Conservation (phyloP, 1,139 yeast species). For the Protomyces lactucae-debilis region DNA sequence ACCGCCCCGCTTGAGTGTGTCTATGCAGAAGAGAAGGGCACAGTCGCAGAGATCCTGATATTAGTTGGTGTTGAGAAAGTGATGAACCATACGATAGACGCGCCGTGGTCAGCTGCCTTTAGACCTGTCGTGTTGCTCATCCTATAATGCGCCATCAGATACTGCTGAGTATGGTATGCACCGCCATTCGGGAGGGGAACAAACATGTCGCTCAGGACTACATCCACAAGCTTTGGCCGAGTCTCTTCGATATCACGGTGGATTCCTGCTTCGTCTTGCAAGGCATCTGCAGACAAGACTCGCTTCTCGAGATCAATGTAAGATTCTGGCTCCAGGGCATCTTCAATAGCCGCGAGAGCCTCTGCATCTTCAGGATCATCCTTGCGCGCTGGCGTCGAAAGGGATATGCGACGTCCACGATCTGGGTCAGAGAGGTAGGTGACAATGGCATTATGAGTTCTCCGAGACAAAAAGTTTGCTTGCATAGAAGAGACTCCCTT, state of each 20-base stretch:
- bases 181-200: conserved; percentile 67
- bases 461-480: conserved; percentile 71
- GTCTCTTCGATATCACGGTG: conserved; percentile 11
- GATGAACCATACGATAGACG: conserved; percentile 47
- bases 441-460: conserved; percentile 58
- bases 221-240: conserved; percentile 45
- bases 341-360: conserved; percentile 8
- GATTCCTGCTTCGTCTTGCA: conserved; percentile 7
- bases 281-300: conserved; percentile 13
- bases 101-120: conserved; percentile 56
- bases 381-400: conserved; percentile 1
- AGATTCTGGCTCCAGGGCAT: conserved; percentile 14
- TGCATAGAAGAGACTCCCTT: conserved; percentile 73
- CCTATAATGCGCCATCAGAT: conserved; percentile 72
- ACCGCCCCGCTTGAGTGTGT: conserved; percentile 64
- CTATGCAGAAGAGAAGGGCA: conserved; percentile 69
- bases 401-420: conserved; percentile 35
- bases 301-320: conserved; percentile 28
- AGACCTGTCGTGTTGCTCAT: conserved; percentile 69
- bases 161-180: conserved; percentile 55
- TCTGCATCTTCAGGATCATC: conserved; percentile 27
- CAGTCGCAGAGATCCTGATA: conserved; percentile 81
- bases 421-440: conserved; percentile 47
- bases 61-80: neutral
- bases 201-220: conserved; percentile 82